A percentile compares a stretch with the other conserved stretches of the same genome.
Conservation (phyloP, 768 basidiomycete species). For the Kwoniella botswanensis region DNA sequence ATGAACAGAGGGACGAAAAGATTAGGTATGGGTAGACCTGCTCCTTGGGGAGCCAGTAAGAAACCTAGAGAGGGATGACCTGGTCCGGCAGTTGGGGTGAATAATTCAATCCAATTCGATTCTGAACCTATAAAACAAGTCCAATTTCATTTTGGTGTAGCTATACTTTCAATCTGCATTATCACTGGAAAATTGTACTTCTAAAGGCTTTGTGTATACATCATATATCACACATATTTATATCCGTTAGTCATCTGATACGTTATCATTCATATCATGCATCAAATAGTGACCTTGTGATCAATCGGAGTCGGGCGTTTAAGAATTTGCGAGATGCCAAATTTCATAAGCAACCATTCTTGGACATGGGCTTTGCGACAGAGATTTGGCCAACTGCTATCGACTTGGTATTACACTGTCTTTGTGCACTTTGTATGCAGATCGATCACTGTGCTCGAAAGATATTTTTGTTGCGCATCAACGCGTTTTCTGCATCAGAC, state of each 20-base stretch:
- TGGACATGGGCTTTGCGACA: no score
- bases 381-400: no score
- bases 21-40: slow-evolving; percentile 49
- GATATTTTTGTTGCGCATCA: slow-evolving; percentile 9
- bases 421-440: no score
- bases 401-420: no score
- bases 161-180: no score
- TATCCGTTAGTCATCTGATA: neutral
- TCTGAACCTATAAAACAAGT: neutral
- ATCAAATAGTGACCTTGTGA: neutral
- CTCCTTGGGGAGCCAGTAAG: slow-evolving; percentile 45
- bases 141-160: no score
- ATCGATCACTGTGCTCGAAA: no score
- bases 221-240: neutral
- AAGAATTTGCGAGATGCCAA: no score
- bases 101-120: neutral
- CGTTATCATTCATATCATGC: neutral
- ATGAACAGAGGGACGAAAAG: slow-evolving; percentile 40
- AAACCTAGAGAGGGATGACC: slow-evolving; percentile 26
- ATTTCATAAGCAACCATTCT: no score
- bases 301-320: no score
- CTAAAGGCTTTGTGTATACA: no score
- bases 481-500: slow-evolving; percentile 36
- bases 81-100: neutral
- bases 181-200: no score